Evolutionary conservation across 2,329 filamentous ascomycete genomes (phyloP).

Genomic region (Diaporthe helianthi): DNA sequence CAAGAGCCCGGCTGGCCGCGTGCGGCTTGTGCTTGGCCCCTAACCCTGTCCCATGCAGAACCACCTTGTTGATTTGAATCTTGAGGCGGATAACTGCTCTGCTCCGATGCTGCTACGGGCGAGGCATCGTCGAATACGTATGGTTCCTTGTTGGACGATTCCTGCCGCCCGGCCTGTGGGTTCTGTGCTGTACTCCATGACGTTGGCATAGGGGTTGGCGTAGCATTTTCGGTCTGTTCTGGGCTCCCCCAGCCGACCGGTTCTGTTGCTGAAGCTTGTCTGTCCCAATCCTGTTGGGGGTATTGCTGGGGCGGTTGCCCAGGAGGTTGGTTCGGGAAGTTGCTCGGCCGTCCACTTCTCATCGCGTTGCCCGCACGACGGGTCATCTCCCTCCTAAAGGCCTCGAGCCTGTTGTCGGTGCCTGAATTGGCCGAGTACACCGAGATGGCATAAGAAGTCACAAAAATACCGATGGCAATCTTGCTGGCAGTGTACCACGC

Average conservation of each 20-base stretch:
- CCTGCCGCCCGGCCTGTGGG: conserved; percentile 2
- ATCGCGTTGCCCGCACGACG: background rate
- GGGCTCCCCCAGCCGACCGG: conserved; percentile 8
- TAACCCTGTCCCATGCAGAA: conserved; percentile 35
- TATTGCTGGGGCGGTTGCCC: background rate
- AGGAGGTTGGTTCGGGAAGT: background rate
- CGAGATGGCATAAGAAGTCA: conserved; percentile 42
- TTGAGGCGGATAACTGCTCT: background rate
- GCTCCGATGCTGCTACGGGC: conserved; percentile 30
- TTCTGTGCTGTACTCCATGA: conserved; percentile 23
- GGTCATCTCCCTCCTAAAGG: conserved; percentile 14
- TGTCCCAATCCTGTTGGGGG: conserved; percentile 2
- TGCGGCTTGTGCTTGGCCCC: conserved; percentile 28
- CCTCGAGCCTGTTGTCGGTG: conserved; percentile 29
- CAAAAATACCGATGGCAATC: conserved; percentile 41
- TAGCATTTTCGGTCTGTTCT: conserved; percentile 17
- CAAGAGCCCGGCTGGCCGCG: conserved; percentile 5
- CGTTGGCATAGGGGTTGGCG: background rate
- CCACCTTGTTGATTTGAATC: conserved; percentile 8
- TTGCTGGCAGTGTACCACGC: conserved; percentile 43
- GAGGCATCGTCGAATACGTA: conserved; percentile 35
- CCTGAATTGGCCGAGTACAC: conserved; percentile 12
- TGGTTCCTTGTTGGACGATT: conserved; percentile 9
- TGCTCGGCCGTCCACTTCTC: background rate
- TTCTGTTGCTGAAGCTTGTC: background rate